Base-by-base conservation (phyloP, 129 eudicot species). In the Oenanthe sinensis region DNA sequence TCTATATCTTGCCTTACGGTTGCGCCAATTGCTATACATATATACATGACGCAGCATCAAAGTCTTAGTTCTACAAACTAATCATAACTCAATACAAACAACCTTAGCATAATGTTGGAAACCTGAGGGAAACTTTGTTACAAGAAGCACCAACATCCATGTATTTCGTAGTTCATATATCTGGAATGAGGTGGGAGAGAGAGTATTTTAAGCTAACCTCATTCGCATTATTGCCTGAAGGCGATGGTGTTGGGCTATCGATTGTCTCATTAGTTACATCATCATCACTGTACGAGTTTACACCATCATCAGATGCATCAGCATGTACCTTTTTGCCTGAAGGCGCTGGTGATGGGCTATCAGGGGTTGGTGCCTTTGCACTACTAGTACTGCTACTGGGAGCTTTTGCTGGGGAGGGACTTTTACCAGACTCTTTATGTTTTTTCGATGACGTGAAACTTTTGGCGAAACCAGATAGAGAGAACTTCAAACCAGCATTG, bases 131-230 rank as follows among this genome's bases (percentile, higher is more conserved):
- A 67, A 28, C 28, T 33, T 65, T 60, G 68, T 60, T 8, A 60
- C 68, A n/a, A 60, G 68, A n/a, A n/a, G 42, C 40, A 11, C 72
- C 72, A 67, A 30, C 42, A 12, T 67, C 15, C 22, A 30, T 6
- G 72, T 14, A 30, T 30, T 12, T 30, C 14, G 0, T 42, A 26
- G 72, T 67, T 67, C 30, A 67, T 15, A 20, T 67, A 67, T 67
- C 40, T 67, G 72, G 72, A 30, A 67, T 67, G 72, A 67, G 72
- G 72, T 67, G 22, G 0, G 72, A 67, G 72, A 67, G 42, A 67
- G 72, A 67, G 43, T 26, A 67, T 14, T 67, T 67, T 8, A 67
- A 26, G 42, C 22, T 67, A 30, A 30, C 72, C 22, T 67, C 10
- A 1, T 62, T 11, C 17, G 0, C 3, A 33, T 67, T 1, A 3